Conservation (phyloP, 2,329 filamentous ascomycete species). For the Scorias spongiosa region DNA sequence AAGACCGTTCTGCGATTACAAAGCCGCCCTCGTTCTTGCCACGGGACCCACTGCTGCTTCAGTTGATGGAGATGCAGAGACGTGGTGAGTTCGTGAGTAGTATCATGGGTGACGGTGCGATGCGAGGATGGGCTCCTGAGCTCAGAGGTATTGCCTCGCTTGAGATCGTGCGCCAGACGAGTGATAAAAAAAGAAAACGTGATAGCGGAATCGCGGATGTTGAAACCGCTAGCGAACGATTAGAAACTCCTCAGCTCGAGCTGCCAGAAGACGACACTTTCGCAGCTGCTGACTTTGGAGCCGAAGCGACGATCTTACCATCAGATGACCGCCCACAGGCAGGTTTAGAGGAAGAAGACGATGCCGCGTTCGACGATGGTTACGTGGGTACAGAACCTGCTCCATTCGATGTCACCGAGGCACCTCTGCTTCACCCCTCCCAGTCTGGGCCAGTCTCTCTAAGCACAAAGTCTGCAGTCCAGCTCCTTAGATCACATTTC, state of each 20-base stretch:
- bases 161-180: slow-evolving; percentile 59
- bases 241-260: slow-evolving; percentile 14
- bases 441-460: slow-evolving; percentile 78
- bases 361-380: slow-evolving; percentile 14
- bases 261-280: slow-evolving; percentile 18
- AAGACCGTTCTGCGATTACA: slow-evolving; percentile 72
- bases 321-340: slow-evolving; percentile 7
- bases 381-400: slow-evolving; percentile 13
- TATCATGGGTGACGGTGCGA: slow-evolving; percentile 64
- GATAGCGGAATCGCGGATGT: slow-evolving; percentile 75
- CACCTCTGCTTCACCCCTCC: slow-evolving; percentile 60
- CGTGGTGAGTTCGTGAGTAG: slow-evolving; percentile 78
- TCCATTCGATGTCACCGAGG: slow-evolving; percentile 64
- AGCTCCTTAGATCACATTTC: slow-evolving; percentile 80
- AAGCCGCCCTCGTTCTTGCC: slow-evolving; percentile 72
- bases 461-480: slow-evolving; percentile 89
- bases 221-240: slow-evolving; percentile 35
- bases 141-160: slow-evolving; percentile 83
- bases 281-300: slow-evolving; percentile 18
- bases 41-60: slow-evolving; percentile 70
- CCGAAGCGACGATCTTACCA: slow-evolving; percentile 9
- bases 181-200: slow-evolving; percentile 84
- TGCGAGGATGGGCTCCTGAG: slow-evolving; percentile 74
- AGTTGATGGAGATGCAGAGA: slow-evolving; percentile 82
- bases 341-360: slow-evolving; percentile 6